Conservation (phyloP, 805 yeast genomes). For the Cephaloascus albidus region DNA sequence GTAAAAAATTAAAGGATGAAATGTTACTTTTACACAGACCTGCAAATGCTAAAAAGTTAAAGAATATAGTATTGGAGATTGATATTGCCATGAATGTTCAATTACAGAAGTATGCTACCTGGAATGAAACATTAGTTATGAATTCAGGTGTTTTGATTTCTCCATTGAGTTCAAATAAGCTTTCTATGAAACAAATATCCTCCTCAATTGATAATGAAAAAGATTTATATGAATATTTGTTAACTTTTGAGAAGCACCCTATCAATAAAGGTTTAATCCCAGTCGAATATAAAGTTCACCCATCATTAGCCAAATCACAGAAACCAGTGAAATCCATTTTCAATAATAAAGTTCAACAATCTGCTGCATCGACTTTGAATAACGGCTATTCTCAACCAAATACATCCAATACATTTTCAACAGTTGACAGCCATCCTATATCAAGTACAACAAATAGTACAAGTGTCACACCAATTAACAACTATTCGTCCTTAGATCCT, state of each 20-base stretch:
- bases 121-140: slow-evolving; percentile 74
- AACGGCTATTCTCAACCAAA: neutral
- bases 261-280: slow-evolving; percentile 43
- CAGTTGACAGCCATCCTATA: neutral
- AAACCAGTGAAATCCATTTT: neutral
- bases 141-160: slow-evolving; percentile 77
- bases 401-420: neutral
- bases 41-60: slow-evolving; percentile 56
- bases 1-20: slow-evolving; percentile 67
- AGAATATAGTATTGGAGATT: slow-evolving; percentile 72
- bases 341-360: neutral
- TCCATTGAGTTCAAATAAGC: slow-evolving; percentile 51
- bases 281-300: slow-evolving; percentile 64
- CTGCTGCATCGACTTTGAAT: neutral
- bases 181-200: slow-evolving; percentile 74
- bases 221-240: slow-evolving; percentile 65
- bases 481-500: neutral
- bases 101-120: slow-evolving; percentile 80
- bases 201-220: slow-evolving; percentile 73
- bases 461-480: neutral
- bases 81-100: slow-evolving; percentile 88
- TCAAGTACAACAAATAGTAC: neutral
- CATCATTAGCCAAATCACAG: slow-evolving; percentile 35
- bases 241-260: slow-evolving; percentile 31
- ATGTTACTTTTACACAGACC: slow-evolving; percentile 73